Conservation (phyloP, 495 filamentous ascomycete genomes). For the Umbilicaria muhlenbergii region DNA sequence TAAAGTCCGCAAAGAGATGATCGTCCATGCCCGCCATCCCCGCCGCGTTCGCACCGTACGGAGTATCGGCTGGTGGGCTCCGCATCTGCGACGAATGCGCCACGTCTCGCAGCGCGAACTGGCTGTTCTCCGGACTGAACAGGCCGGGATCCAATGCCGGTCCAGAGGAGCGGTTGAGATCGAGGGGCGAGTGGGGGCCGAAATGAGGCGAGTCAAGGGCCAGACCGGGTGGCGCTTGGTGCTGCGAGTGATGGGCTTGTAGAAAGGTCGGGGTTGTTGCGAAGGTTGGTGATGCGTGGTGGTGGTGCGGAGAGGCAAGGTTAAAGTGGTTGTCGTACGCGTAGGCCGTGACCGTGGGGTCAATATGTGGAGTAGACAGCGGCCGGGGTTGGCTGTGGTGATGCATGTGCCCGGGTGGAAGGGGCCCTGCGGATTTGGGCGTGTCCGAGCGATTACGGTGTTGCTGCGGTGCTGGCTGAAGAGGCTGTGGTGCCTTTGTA, state of each 20-base stretch:
- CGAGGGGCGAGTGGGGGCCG: slow-evolving; percentile 10
- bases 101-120: not conserved
- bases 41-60: slow-evolving; percentile 1
- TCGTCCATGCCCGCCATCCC: slow-evolving; percentile 5
- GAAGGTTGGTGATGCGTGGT: slow-evolving; percentile 11
- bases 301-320: slow-evolving; percentile 8
- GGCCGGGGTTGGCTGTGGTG: slow-evolving; percentile 9
- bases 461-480: slow-evolving; percentile 8
- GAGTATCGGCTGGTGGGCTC: slow-evolving; percentile 2
- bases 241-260: slow-evolving; percentile 4
- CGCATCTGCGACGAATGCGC: slow-evolving; percentile 2
- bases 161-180: not conserved
- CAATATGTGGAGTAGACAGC: slow-evolving; percentile 7
- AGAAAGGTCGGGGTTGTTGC: slow-evolving; percentile 10
- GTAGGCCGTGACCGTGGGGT: slow-evolving; percentile 11
- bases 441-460: slow-evolving; percentile 8
- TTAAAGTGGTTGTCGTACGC: slow-evolving; percentile 1
- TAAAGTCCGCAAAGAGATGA: slow-evolving; percentile 15
- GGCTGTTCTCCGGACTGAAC: slow-evolving; percentile 8
- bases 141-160: slow-evolving; percentile 10
- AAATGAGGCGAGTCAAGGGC: slow-evolving; percentile 11
- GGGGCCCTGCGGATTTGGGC: slow-evolving; percentile 11
- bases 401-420: slow-evolving; percentile 9
- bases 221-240: slow-evolving; percentile 2
- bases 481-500: slow-evolving; percentile 8